Evolutionary conservation across 495 filamentous ascomycete species (phyloP), one percentile per base, ranked within the genome.

Genomic region (Aspergillus campestris): DNA sequence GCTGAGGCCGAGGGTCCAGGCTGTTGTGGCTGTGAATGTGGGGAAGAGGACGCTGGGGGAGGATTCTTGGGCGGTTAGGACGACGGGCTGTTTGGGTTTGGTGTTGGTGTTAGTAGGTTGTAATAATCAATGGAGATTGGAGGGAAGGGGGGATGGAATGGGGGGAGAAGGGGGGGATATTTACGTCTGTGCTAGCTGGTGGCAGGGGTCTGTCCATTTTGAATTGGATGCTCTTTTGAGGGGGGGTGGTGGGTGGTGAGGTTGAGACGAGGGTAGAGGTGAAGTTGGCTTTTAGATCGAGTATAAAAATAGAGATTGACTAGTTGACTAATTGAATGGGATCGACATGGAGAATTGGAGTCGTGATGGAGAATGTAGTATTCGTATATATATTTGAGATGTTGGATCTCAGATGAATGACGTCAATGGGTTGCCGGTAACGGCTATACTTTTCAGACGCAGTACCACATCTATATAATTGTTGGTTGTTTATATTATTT

Each of bases 21-120:
- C 86, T 35, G 82, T 80, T 15, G 69, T 64, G 13, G 75, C 57
- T 15, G 82, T 86, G 69, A 90, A 89, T 45, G 70, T 60, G 31
- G 66, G 56, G 56, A 89, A 77, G 34, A 70, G 60, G 48, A 84
- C 70, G 5, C 71, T 63, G 28, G 52, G 29, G 53, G 60, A 65
- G 46, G 64, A 55, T 62, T 83, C 80, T 48, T 66, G 66, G 31
- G 62, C 51, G 34, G 72, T 61, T 30, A 83, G 79, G 44, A 55
- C 54, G 27, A 66, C 59, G 46, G 75, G 58, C 74, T 78, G 44
- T 49, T 42, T 40, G 34, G 6, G 32, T 57, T 48, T 51, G 50
- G 32, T 40, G 34, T 28, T 48, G 29, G 7, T 10, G 9, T 42
- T 44, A 10, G 31, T 49, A 38, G n/a, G 42, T 41, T 37, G n/a